These are phyloP conservation scores for Sporothrix sp. DNA, from an alignment of 2,329 filamentous ascomycete genomes.

Conservation along the genomic window DNA sequence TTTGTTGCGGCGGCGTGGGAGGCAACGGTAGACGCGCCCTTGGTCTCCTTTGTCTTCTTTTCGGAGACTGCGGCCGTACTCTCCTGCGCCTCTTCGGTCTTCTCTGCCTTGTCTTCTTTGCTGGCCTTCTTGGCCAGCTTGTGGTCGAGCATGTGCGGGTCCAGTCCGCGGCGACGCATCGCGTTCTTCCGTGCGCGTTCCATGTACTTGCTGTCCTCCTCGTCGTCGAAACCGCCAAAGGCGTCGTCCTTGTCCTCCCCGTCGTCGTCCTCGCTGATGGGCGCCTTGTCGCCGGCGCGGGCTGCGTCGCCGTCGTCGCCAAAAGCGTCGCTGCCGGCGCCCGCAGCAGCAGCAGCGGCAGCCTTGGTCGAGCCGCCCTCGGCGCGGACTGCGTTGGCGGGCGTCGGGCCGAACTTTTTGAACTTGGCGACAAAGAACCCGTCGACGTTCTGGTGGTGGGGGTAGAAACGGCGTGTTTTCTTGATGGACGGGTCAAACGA, in stretches of 20 bases:
- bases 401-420: conserved; percentile 78
- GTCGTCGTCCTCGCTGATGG: conserved; percentile 44
- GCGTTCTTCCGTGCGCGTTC: conserved; percentile 63
- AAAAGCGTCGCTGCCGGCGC: conserved; percentile 18
- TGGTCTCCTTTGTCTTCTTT: background rate
- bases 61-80: background rate
- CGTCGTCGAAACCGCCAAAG: conserved; percentile 67
- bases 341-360: conserved; percentile 13
- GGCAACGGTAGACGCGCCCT: background rate
- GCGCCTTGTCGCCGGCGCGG: conserved; percentile 54
- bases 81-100: conserved; percentile 13
- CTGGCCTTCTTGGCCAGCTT: conserved; percentile 20
- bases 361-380: conserved; percentile 17
- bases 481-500: conserved; percentile 78
- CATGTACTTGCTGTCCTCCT: conserved; percentile 62
- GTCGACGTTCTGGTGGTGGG: conserved; percentile 67
- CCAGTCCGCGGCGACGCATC: conserved; percentile 63
- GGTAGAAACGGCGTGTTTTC: conserved; percentile 77
- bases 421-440: conserved; percentile 98
- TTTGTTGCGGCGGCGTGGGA: too few species aligned
- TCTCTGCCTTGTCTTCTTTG: conserved; percentile 15
- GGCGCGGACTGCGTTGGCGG: conserved; percentile 41
- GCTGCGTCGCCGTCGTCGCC: conserved; percentile 33
- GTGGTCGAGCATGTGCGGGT: conserved; percentile 51
- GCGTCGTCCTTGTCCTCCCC: conserved; percentile 32